Base-by-base conservation (phyloP, 192 early-diverging fungal species). In the Chytriomyces confervae region DNA sequence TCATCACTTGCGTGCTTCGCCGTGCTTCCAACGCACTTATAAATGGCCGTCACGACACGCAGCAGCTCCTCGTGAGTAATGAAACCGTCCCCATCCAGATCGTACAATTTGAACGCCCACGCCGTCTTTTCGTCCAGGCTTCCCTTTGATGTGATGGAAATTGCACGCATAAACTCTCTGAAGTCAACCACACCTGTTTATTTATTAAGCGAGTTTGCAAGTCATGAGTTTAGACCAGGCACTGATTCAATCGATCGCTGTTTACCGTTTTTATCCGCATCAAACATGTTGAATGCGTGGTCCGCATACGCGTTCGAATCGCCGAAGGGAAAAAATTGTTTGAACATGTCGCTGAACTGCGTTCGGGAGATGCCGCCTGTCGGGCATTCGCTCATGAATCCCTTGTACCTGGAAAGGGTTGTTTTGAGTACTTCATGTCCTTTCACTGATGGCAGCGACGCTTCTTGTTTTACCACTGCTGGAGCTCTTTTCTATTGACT, bases 281-380 rank as follows among this genome's bases (percentile, higher is more conserved):
- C 96, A 83, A 98, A 94, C 51, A 96, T 92, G 79, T 94, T 89
- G 80, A 98, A 97, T 2, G 95, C 95, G 78, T 91, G 91, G 82
- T 96, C 93, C 8, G 96, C 94, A 84, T 95, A 98, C 53, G 88
- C 87, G 53, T 92, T 91, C 6, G 94, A 90, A 80, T 98, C 94
- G 36, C 96, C 96, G 81, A 98, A 97, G n/a, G 96, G 95, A 76
- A 98, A 98, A 80, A 94, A 97, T 75, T 94, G 93, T 83, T 97
- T 96, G 86, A 96, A 98, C 66, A 97, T 95, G 66, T 94, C 91
- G 82, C 92, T 92, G 76, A 98, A 97, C 75, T 95, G 93, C 4
- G 90, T 84, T 78, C 91, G 89, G 87, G 94, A 90, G 45, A 98
- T 87, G 79, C 91, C 84, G 36, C 96, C 96, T 7, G 87, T 84